These are phyloP conservation scores for Aeschynomene evenia DNA, from an alignment of 306 rosid genomes.

Conservation along the genomic window DNA sequence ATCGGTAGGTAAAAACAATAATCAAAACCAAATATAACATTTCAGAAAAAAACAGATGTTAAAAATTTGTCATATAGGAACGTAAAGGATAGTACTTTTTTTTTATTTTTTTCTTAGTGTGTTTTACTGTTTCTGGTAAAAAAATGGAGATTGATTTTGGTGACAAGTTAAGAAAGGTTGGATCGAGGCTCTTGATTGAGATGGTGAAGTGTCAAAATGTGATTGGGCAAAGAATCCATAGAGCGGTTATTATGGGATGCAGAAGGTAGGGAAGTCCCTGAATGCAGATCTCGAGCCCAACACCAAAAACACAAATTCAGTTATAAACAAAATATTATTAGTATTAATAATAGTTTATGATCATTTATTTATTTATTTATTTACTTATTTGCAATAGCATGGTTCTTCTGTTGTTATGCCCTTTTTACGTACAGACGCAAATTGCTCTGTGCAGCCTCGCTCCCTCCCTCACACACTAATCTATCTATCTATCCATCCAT, in stretches of 20 bases:
- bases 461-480: too few species aligned
- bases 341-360: background rate
- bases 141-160: background rate
- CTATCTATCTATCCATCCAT: too few species aligned
- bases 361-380: too few species aligned
- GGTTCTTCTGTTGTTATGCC: constrained; percentile 23
- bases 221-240: constrained; percentile 34
- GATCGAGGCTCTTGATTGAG: background rate
- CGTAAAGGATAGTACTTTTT: background rate
- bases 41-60: background rate
- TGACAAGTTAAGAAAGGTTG: background rate
- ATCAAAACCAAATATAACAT: too few species aligned
- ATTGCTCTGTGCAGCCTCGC: constrained; percentile 19
- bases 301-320: background rate
- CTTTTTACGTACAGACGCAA: constrained; percentile 3
- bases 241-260: constrained; percentile 47
- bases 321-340: background rate
- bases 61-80: background rate
- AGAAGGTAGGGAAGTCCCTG: constrained; percentile 33
- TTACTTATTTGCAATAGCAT: too few species aligned
- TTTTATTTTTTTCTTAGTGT: too few species aligned
- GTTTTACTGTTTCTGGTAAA: too few species aligned
- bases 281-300: constrained; percentile 35
- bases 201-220: constrained; percentile 26
- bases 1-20: too few species aligned